Base-by-base conservation (phyloP, 1,284 basidiomycete species). In the Moniliophthora roreri region DNA sequence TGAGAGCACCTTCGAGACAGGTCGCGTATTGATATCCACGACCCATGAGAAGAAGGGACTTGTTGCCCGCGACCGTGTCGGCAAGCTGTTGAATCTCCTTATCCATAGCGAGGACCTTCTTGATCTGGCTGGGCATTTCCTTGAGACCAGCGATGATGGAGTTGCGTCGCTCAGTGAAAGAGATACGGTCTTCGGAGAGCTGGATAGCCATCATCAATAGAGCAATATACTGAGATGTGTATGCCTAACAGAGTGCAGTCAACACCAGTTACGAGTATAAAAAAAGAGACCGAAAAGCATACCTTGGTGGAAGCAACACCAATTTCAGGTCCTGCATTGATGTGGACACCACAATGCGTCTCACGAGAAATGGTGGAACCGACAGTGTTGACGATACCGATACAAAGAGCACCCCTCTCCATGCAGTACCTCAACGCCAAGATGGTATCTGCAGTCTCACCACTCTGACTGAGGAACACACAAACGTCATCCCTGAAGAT, bases 231-330 rank as follows among this genome's bases (percentile, higher is more conserved):
- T 99, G 96, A 48, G 95, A 98, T 2, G 96, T 99, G 78, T 99
- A 99, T 2, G 97, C 97, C 88, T 91, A 58, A 34, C 38, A 55
- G 35, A 55, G 28, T 32, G n/a, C n/a, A n/a, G n/a, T 32, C 20
- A 36, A 34, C 13, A 45, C 54, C 16, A 50, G 32, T 5, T 55
- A 68, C 39, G n/a, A 54, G 49, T 4, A 23, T 20, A 39, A 32
- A 24, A 15, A 28, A 48, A 44, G 37, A 11, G 11, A 35, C 35
- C 4, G n/a, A 34, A 26, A 49, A 39, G 63, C 74, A 51, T 48
- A 88, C 89, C 87, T 99, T 99, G 60, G 97, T 99, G n/a, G 95
- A 98, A 5, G 97, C 97, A 58, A 99, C 97, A 82, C 97, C 96
- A 59, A 99, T 96, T 78, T 99, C 96, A 57, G 96, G 96, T 41